Base-by-base conservation (phyloP, 805 yeast species). In the Kazachstania bromeliacearum region DNA sequence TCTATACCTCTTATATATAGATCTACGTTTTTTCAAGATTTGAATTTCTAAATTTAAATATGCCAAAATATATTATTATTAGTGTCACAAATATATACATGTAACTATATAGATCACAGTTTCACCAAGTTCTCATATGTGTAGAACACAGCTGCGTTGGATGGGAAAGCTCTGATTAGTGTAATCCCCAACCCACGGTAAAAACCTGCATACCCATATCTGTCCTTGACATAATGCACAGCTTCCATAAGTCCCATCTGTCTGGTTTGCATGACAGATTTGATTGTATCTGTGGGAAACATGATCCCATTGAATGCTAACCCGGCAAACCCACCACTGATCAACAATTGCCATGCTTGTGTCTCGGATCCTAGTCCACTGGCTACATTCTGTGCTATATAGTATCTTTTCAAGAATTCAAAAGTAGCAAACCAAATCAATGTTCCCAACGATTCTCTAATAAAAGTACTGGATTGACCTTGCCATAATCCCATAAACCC, bases 391-490 rank as follows among this genome's bases (percentile, higher is more conserved):
- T 45, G 56, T 36, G 47, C 61, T 8, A 22, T 15, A 27, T 31
- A 51, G 14, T 34, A 30, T n/a, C 41, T 42, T 40, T 67, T 65
- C 40, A 73, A 60, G 28, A 68, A 60, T 51, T 87, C 95, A 55
- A 85, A 87, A 12, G 92, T 74, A 0, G 94, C 89, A 62, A 89
- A 89, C 96, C 96, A 89, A 2, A 89, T 77, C 4, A 94, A 82
- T 2, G 95, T 82, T 4, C 97, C 97, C 17, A 87, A 79, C 24
- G 84, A 70, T 55, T 89, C 97, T 48, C 97, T 70, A 2, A 83
- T 43, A 33, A 85, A 60, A 0, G 97, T 89, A 12, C 94, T 80
- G 0, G 76, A 63, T 45, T 85, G 87, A 1, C 97, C 97, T 43
- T 74, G 73, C 95, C 95, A 89, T 40, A 88, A 67, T 0, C 95